Evolutionary conservation across 805 yeast genomes (phyloP).

Genomic region (Pichia eremophila): DNA sequence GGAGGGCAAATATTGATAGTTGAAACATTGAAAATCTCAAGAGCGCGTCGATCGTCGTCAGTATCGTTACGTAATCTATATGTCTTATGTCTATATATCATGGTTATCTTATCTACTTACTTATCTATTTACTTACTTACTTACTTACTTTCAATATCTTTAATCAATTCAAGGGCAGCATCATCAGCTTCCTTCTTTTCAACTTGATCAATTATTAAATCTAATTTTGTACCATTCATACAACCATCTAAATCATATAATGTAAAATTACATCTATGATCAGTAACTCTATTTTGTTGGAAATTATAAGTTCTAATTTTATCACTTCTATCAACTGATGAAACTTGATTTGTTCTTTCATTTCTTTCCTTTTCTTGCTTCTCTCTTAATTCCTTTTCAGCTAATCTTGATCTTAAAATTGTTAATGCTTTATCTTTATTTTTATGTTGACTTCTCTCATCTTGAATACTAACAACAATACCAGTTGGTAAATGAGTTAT

Average conservation of each 20-base stretch:
- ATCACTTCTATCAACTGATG: conserved; percentile 83
- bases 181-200: conserved; percentile 37
- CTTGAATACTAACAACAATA: conserved; percentile 81
- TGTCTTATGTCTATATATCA: too few relatives aligned
- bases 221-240: conserved; percentile 50
- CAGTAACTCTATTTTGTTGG: conserved; percentile 88
- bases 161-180: conserved; percentile 31
- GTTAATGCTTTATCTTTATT: conserved; percentile 89
- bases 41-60: too few relatives aligned
- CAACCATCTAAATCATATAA: conserved; percentile 67
- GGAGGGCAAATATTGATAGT: too few relatives aligned
- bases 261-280: conserved; percentile 80
- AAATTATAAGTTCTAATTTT: conserved; percentile 90
- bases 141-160: conserved; percentile 11
- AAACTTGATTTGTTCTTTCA: conserved; percentile 72
- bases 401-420: conserved; percentile 72
- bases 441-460: conserved; percentile 88
- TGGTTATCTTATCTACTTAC: too few relatives aligned
- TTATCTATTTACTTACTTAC: background rate
- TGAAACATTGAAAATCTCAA: too few relatives aligned
- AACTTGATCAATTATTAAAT: conserved; percentile 46
- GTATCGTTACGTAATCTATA: too few relatives aligned
- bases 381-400: conserved; percentile 64
- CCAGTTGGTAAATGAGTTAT: conserved; percentile 90
- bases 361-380: conserved; percentile 56